phyloP scores from a whole-genome alignment of 129 eudicot species.

The Mikania micrantha region DNA sequence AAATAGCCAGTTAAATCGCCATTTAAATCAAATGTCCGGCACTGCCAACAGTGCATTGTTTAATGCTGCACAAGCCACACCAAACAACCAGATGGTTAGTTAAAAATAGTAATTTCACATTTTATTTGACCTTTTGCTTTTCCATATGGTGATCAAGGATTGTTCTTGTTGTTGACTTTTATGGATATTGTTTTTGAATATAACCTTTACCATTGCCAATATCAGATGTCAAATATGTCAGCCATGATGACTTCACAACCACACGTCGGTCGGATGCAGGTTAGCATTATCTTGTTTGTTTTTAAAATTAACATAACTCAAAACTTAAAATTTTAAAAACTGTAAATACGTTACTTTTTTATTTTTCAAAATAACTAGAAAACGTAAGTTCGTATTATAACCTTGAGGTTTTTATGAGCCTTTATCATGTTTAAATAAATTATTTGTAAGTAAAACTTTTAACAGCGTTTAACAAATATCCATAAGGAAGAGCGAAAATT shows the following conservation, averaged over 20 bases:
- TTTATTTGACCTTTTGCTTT: not conserved
- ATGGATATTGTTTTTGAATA: slow-evolving; percentile 1
- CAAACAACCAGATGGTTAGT: slow-evolving; percentile 83
- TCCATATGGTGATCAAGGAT: slow-evolving; percentile 7
- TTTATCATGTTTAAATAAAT: not conserved
- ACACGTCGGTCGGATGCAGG: slow-evolving; percentile 86
- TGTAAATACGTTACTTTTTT: not conserved
- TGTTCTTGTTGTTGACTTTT: not conserved
- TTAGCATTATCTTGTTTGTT: slow-evolving; percentile 25
- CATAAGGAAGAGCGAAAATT: not conserved
- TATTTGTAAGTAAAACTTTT: not conserved
- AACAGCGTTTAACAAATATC: not conserved
- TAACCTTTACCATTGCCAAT: slow-evolving; percentile 15
- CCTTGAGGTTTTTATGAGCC: not conserved
- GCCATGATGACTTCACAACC: slow-evolving; percentile 91
- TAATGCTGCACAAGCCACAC: slow-evolving; percentile 84
- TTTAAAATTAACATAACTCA: not conserved
- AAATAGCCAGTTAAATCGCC: slow-evolving; percentile 87
- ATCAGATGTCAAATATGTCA: slow-evolving; percentile 82
- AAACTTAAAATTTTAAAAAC: not conserved
- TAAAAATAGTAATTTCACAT: not conserved
- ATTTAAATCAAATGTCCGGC: slow-evolving; percentile 82
- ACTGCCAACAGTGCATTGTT: slow-evolving; percentile 78
- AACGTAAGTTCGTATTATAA: not conserved
- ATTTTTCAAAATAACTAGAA: not conserved